These are phyloP conservation scores for Cryptococcus sp. DNA, from an alignment of 1,284 basidiomycete species.

Conservation along the genomic window DNA sequence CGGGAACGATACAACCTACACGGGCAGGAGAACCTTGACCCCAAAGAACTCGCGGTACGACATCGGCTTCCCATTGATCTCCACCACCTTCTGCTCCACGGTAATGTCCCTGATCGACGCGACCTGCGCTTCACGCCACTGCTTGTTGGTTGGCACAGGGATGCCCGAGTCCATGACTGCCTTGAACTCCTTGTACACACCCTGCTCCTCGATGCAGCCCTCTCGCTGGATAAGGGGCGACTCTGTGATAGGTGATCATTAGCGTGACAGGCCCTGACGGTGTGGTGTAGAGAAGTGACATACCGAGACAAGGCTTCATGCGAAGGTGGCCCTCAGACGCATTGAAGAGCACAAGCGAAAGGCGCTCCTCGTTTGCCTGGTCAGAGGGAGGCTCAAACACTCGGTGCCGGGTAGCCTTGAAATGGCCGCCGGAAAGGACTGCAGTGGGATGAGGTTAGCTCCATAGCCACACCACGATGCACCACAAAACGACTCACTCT, in stretches of 20 bases:
- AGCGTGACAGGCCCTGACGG: background rate
- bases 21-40: constrained; percentile 26
- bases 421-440: constrained; percentile 19
- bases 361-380: constrained; percentile 40
- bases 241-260: background rate
- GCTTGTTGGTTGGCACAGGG: constrained; percentile 29
- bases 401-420: constrained; percentile 43
- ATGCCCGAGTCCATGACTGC: constrained; percentile 26
- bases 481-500: constrained; percentile 10
- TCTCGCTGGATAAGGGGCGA: constrained; percentile 37
- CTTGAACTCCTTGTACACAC: constrained; percentile 39
- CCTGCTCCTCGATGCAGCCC: constrained; percentile 34
- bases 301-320: constrained; percentile 19
- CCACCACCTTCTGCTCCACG: constrained; percentile 23
- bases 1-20: background rate
- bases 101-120: constrained; percentile 24
- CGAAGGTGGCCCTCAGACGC: constrained; percentile 44
- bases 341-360: constrained; percentile 50
- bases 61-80: constrained; percentile 24
- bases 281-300: background rate
- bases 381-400: constrained; percentile 47
- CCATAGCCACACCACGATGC: background rate
- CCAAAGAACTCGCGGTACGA: constrained; percentile 23
- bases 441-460: background rate
- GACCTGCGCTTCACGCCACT: constrained; percentile 34